Evolutionary conservation across 352 stramenopile genomes (phyloP).

Genomic region (Globisporangium sylvaticum): DNA sequence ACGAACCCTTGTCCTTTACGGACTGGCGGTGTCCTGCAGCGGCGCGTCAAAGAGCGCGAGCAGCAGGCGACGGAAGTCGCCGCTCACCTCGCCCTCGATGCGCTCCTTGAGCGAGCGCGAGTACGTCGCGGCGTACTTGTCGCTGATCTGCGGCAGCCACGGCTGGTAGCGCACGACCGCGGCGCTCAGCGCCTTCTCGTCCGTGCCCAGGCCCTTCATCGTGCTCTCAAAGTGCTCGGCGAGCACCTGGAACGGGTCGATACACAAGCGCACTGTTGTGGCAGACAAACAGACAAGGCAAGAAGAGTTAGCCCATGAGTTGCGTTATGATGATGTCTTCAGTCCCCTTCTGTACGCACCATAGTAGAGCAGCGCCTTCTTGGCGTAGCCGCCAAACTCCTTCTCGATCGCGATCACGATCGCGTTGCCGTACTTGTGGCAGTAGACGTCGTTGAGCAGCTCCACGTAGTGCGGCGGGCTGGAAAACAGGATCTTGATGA

Average conservation of each 20-base stretch:
- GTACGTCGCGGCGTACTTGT: constrained; percentile 44
- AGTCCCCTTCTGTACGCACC: constrained; percentile 41
- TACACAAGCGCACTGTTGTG: constrained; percentile 35
- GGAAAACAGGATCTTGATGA: constrained; percentile 55
- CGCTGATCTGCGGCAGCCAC: constrained; percentile 32
- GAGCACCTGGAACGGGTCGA: constrained; percentile 47
- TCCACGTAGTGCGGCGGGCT: constrained; percentile 55
- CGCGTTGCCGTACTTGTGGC: constrained; percentile 62
- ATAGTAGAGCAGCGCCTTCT: constrained; percentile 59
- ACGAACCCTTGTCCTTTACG: too few species aligned
- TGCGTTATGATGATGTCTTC: too few species aligned
- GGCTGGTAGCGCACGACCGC: constrained; percentile 55
- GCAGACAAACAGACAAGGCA: neutral
- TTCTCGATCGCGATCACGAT: constrained; percentile 49
- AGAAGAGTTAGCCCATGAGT: neutral
- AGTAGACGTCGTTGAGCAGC: constrained; percentile 61
- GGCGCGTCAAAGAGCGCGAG: constrained; percentile 45
- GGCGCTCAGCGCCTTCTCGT: constrained; percentile 52
- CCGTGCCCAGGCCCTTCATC: constrained; percentile 54
- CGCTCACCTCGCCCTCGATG: constrained; percentile 50
- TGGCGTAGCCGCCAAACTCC: constrained; percentile 65
- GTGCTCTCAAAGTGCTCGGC: constrained; percentile 53
- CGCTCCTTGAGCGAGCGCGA: constrained; percentile 41
- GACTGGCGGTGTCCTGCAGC: neutral
- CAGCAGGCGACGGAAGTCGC: constrained; percentile 50